Percentiles rank a stretch among this genome's conserved stretches.
Evolutionary conservation across 768 basidiomycete genomes (phyloP).

Genomic region (Lactarius vividus): DNA sequence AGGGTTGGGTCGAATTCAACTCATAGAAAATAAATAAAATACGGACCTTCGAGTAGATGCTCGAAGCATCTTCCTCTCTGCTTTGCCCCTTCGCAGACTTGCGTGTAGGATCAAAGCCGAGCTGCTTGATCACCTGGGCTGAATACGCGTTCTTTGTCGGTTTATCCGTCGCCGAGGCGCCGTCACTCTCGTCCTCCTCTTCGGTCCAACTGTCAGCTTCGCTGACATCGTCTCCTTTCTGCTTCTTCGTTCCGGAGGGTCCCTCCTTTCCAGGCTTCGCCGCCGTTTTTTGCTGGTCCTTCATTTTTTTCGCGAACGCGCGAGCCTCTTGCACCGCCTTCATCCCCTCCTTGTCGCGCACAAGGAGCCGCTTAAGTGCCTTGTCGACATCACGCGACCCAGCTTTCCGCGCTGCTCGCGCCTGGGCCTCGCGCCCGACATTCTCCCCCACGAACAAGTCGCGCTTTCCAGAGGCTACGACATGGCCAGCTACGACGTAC

Average conservation of each 20-base stretch:
- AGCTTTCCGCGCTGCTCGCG: conserved; percentile 63
- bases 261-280: conserved; percentile 26
- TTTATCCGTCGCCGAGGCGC: conserved; percentile 2
- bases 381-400: conserved; percentile 59
- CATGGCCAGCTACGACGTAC: conserved; percentile 79
- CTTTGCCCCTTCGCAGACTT: conserved; percentile 48
- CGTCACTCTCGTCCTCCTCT: conserved; percentile 24
- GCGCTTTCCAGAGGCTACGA: conserved; percentile 50
- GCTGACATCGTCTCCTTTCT: conserved; percentile 26
- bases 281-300: conserved; percentile 25
- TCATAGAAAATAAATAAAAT: background rate
- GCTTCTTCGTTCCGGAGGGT: conserved; percentile 16
- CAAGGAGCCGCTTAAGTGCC: conserved; percentile 56
- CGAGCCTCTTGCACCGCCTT: conserved; percentile 59
- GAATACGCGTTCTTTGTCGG: conserved; percentile 54
- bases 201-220: conserved; percentile 21
- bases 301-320: conserved; percentile 40
- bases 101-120: conserved; percentile 77
- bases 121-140: conserved; percentile 59
- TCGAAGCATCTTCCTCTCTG: conserved; percentile 35
- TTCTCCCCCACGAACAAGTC: conserved; percentile 62
- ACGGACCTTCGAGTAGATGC: conserved; percentile 58
- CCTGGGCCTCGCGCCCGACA: conserved; percentile 78
- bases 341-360: conserved; percentile 67
- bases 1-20: background rate